phyloP scores from a whole-genome alignment of 441 rosid species.

The Pelargonium citronellum region DNA sequence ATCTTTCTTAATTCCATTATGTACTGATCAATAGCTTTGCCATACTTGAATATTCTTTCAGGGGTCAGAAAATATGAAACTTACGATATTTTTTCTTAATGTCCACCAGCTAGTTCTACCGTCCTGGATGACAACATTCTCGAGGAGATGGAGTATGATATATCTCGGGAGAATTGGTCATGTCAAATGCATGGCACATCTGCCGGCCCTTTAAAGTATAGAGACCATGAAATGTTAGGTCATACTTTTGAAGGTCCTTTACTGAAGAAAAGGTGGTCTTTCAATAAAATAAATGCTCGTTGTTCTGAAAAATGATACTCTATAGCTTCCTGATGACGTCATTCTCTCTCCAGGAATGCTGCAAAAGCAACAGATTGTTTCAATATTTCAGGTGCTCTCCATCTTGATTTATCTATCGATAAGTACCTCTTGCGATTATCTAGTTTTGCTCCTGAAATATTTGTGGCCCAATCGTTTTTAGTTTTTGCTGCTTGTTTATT shows the following conservation, averaged over 20 bases:
- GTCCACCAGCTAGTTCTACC: conserved; percentile 31
- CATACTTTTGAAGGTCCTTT: conserved; percentile 33
- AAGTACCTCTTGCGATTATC: background rate
- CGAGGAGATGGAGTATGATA: conserved; percentile 28
- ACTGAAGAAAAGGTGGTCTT: conserved; percentile 43
- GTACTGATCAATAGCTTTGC: background rate
- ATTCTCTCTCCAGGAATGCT: conserved; percentile 41
- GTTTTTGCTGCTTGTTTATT: background rate
- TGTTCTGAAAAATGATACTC: conserved; percentile 13
- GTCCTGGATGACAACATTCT: conserved; percentile 28
- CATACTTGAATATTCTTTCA: background rate
- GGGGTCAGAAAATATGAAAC: background rate
- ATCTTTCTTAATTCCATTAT: background rate
- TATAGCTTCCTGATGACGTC: conserved; percentile 22
- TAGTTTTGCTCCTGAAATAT: conserved; percentile 10
- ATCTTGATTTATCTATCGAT: conserved; percentile 8
- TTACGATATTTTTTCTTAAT: conserved; percentile 9
- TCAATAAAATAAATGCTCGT: conserved; percentile 20
- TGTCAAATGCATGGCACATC: conserved; percentile 26
- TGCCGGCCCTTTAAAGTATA: conserved; percentile 30
- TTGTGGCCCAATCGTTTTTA: background rate
- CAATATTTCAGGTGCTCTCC: conserved; percentile 45
- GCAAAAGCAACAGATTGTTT: conserved; percentile 34
- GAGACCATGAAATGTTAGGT: conserved; percentile 26
- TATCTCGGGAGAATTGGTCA: conserved; percentile 35